Evolutionary conservation across 2,329 filamentous ascomycete species (phyloP).

Genomic region (Metarhizium sp.): DNA sequence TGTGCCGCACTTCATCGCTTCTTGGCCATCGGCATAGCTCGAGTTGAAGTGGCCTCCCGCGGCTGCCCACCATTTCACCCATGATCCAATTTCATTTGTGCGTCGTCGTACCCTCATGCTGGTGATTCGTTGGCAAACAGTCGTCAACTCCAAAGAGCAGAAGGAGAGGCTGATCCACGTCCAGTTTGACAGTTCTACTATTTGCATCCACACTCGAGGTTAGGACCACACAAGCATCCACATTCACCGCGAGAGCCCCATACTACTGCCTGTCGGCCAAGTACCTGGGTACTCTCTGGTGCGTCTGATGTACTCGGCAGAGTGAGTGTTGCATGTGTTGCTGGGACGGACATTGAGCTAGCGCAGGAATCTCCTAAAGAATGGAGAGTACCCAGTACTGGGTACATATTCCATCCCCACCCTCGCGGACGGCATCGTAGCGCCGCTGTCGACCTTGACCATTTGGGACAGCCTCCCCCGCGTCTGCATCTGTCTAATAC

Average conservation of each 20-base stretch:
- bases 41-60: background rate
- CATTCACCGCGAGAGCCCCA: background rate
- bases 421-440: background rate
- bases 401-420: background rate
- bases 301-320: no score
- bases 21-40: background rate
- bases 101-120: background rate
- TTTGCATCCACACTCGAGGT: background rate
- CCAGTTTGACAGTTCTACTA: background rate
- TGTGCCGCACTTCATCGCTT: background rate
- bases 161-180: background rate
- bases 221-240: background rate
- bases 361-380: background rate
- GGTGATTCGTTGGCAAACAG: background rate
- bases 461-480: conserved; percentile 1
- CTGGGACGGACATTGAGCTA: no score
- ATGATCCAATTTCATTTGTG: background rate
- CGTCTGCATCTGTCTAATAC: background rate
- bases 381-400: background rate
- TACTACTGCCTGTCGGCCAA: background rate
- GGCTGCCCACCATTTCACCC: background rate
- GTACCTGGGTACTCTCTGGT: no score
- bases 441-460: background rate
- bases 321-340: no score
- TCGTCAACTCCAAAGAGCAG: background rate